These are phyloP conservation scores for Globisporangium middletonii DNA, from an alignment of 352 stramenopile genomes.

Conservation along the genomic window DNA sequence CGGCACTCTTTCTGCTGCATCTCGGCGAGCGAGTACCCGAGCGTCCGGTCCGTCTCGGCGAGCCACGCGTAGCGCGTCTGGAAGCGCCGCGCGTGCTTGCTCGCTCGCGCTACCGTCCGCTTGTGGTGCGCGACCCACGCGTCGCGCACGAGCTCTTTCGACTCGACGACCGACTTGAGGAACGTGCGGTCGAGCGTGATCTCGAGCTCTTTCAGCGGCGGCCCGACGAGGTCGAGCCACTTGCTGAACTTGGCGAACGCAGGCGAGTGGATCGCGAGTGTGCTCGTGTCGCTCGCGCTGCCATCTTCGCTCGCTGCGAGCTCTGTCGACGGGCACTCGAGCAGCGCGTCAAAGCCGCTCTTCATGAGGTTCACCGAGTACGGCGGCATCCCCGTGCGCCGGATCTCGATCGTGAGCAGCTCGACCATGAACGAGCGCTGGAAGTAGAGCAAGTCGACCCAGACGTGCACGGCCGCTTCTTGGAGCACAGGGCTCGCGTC, in stretches of 20 bases:
- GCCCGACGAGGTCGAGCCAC: conserved; percentile 66
- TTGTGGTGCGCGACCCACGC: conserved; percentile 47
- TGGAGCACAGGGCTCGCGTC: conserved; percentile 33
- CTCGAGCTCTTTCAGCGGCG: conserved; percentile 59
- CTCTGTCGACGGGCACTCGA: conserved; percentile 24
- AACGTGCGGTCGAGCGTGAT: conserved; percentile 55
- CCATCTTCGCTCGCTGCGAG: neutral
- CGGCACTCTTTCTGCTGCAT: conserved; percentile 46
- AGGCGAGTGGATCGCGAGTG: conserved; percentile 7
- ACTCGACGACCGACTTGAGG: conserved; percentile 41
- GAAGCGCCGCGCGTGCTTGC: conserved; percentile 44
- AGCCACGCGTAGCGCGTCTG: conserved; percentile 33
- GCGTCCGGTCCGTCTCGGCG: conserved; percentile 24
- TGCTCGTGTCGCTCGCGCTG: neutral
- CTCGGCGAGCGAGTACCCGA: conserved; percentile 31
- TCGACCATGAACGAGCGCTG: conserved; percentile 44
- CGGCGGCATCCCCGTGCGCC: conserved; percentile 29
- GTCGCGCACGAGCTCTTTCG: conserved; percentile 49
- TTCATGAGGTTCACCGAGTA: conserved; percentile 81
- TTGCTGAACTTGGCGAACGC: conserved; percentile 48
- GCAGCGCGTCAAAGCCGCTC: conserved; percentile 61
- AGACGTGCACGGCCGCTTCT: conserved; percentile 46
- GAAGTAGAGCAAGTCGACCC: conserved; percentile 66
- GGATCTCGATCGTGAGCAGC: conserved; percentile 61
- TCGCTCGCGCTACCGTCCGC: conserved; percentile 17